phyloP scores from a whole-genome alignment of 2,329 filamentous ascomycete genomes.

The Pseudohalonectria lignicola region DNA sequence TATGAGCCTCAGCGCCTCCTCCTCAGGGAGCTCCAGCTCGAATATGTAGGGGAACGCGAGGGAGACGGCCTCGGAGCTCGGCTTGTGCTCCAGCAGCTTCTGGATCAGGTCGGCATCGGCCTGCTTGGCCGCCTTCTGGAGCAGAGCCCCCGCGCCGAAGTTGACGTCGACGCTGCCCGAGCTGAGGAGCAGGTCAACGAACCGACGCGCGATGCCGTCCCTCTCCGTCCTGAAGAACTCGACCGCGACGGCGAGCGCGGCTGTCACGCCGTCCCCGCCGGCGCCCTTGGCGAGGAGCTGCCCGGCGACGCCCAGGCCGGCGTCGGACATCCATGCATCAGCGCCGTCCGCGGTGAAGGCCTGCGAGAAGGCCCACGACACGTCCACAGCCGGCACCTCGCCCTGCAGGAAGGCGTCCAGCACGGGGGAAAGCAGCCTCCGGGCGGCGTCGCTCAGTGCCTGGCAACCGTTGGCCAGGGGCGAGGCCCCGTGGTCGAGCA shows the following conservation, averaged over 20 bases:
- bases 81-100: constrained; percentile 36
- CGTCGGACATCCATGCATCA: constrained; percentile 31
- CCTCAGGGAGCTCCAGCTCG: constrained; percentile 35
- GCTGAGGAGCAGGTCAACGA: constrained; percentile 30
- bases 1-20: constrained; percentile 37
- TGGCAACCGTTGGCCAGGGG: constrained; percentile 39
- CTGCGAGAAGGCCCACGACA: constrained; percentile 31
- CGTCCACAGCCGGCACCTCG: constrained; percentile 28
- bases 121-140: constrained; percentile 41
- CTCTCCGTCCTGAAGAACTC: constrained; percentile 26
- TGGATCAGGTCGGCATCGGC: constrained; percentile 37
- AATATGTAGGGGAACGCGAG: constrained; percentile 47
- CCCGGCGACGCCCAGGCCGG: constrained; percentile 33
- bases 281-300: constrained; percentile 39
- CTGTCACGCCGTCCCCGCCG: constrained; percentile 30
- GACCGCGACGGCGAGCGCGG: constrained; percentile 34
- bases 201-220: constrained; percentile 28
- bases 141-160: constrained; percentile 37
- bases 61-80: constrained; percentile 36
- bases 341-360: constrained; percentile 30
- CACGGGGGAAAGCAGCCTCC: constrained; percentile 23
- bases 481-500: constrained; percentile 40
- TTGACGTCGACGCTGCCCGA: constrained; percentile 35
- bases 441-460: constrained; percentile 36
- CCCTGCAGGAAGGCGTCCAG: constrained; percentile 30